phyloP scores from a whole-genome alignment of 371 early-diverging fungal genomes.

The Fennellomyces sp. region DNA sequence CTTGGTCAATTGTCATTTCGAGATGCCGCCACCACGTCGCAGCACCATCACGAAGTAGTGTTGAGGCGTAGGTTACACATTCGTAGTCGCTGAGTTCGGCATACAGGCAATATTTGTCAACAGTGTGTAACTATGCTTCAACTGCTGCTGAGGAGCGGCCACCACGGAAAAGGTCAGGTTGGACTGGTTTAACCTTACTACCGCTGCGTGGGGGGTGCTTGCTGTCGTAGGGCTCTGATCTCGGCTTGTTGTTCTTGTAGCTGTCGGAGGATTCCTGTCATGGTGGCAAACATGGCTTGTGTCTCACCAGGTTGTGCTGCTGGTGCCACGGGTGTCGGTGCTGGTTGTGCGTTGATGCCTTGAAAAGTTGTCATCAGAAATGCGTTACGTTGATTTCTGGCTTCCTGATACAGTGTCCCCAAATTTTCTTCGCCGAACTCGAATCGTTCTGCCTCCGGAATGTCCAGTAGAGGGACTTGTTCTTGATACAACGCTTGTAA shows the following conservation, averaged over 20 bases:
- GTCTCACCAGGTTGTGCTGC: too few species aligned
- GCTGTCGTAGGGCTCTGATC: background rate
- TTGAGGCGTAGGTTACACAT: constrained; percentile 1
- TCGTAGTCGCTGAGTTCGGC: background rate
- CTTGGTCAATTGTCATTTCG: background rate
- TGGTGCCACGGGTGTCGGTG: background rate
- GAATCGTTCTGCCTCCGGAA: background rate
- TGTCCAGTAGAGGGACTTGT: background rate
- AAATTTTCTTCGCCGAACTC: background rate
- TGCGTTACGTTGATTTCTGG: background rate
- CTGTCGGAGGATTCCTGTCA: background rate
- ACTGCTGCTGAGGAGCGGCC: background rate
- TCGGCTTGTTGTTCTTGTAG: background rate
- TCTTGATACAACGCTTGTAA: background rate
- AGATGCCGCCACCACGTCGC: constrained; percentile 7
- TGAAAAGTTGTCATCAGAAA: too few species aligned
- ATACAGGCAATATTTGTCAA: background rate
- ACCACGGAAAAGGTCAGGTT: background rate
- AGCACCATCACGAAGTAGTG: background rate
- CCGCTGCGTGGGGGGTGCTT: background rate
- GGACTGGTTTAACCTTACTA: background rate
- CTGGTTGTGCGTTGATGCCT: background rate
- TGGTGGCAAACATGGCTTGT: background rate
- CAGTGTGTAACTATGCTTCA: background rate
- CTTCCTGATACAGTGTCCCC: background rate